Percentiles rank a stretch among this genome's conserved stretches.
Conservation (phyloP, 305 asterid species). For the Fraxinus nigra region DNA sequence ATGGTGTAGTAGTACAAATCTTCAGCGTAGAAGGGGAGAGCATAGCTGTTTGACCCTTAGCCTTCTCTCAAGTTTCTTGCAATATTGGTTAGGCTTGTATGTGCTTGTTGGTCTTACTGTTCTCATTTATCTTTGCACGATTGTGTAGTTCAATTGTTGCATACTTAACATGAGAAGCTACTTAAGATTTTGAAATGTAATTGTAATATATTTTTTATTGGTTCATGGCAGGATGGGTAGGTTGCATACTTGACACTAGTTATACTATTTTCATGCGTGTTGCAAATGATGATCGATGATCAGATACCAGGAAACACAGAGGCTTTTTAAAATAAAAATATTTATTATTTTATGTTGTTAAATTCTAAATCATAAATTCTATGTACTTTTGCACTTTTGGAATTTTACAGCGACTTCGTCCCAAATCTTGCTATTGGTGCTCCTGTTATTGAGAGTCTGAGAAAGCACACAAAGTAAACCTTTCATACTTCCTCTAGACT, state of each 20-base stretch:
- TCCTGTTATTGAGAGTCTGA: conserved; percentile 76
- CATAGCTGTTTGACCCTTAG: not conserved
- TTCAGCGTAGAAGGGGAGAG: not conserved
- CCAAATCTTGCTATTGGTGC: conserved; percentile 87
- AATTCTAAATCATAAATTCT: not conserved
- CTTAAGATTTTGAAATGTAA: conserved; percentile 6
- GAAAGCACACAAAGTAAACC: conserved; percentile 71
- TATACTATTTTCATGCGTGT: not conserved
- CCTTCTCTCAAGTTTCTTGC: not conserved
- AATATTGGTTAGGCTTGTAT: not conserved
- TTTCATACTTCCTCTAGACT: not conserved
- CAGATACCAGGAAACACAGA: conserved; percentile 16
- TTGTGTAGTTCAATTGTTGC: too few relatives aligned
- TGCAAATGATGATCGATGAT: conserved; percentile 21
- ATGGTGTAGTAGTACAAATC: not conserved
- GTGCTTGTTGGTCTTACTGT: not conserved
- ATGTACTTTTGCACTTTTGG: not conserved
- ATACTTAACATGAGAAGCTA: not conserved
- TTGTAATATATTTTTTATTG: not conserved
- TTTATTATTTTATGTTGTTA: not conserved
- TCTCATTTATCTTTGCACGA: too few relatives aligned
- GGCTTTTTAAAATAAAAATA: not conserved
- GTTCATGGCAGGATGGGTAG: conserved; percentile 87
- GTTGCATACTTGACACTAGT: conserved; percentile 32
- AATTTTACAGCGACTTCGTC: conserved; percentile 64